Conservation (phyloP, 345 rosid species). For the Carallia brachiata region DNA sequence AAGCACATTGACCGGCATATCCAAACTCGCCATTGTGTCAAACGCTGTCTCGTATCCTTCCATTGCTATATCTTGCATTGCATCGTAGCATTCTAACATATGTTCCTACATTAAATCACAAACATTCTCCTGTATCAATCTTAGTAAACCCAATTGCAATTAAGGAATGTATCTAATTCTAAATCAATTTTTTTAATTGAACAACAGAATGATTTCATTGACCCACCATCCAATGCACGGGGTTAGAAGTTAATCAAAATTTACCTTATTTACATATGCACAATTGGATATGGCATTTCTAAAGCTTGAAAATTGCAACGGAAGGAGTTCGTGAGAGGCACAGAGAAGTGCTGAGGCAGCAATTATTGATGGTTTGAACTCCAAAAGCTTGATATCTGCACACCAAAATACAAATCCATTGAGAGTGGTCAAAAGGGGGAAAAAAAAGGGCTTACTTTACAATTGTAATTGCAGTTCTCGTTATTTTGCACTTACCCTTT, state of each 20-base stretch:
- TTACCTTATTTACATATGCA: conserved; percentile 65
- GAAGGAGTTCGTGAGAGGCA: conserved; percentile 55
- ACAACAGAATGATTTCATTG: too few species aligned
- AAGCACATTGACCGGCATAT: conserved; percentile 55
- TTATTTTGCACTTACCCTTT: conserved; percentile 32
- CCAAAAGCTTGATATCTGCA: conserved; percentile 53
- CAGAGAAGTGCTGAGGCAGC: conserved; percentile 73
- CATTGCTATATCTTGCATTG: conserved; percentile 36
- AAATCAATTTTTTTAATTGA: too few species aligned
- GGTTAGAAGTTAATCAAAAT: not conserved
- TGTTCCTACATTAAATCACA: conserved; percentile 39
- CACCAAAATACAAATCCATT: not conserved
- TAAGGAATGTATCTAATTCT: not conserved
- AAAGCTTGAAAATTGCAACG: conserved; percentile 46
- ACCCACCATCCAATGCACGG: not conserved
- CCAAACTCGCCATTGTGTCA: conserved; percentile 38
- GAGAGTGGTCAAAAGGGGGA: not conserved
- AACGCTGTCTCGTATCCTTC: conserved; percentile 36
- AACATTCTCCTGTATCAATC: not conserved
- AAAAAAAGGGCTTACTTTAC: too few species aligned
- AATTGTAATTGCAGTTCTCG: too few species aligned
- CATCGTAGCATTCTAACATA: conserved; percentile 45
- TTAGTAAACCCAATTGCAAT: not conserved
- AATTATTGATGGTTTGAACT: conserved; percentile 70
- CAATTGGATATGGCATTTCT: conserved; percentile 42